Evolutionary conservation across 1,284 basidiomycete genomes (phyloP).

Genomic region (Golubevia pallescens): DNA sequence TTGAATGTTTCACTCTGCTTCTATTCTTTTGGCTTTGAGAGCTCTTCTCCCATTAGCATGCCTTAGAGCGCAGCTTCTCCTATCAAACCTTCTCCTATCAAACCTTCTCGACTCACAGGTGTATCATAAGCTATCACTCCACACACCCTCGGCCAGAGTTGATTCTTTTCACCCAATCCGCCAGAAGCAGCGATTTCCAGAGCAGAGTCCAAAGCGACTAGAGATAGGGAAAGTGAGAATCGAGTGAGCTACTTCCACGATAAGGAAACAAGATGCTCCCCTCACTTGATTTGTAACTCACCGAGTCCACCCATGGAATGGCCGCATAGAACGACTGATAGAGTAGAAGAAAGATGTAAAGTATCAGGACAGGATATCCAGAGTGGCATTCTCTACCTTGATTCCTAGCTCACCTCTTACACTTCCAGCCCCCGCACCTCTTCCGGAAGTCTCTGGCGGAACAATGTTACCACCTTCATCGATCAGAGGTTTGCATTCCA

Average conservation of each 20-base stretch:
- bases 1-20: no score
- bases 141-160: conserved; percentile 81
- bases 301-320: conserved; percentile 73
- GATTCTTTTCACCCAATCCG: conserved; percentile 71
- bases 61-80: no score
- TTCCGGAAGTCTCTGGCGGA: conserved; percentile 15
- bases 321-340: conserved; percentile 88
- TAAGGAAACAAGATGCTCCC: no score
- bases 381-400: no score
- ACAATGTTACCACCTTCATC: conserved; percentile 19
- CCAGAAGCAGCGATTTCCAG: conserved; percentile 73
- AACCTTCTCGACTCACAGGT: conserved; percentile 70
- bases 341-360: conserved; percentile 75
- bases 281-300: conserved; percentile 55
- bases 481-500: conserved; percentile 70
- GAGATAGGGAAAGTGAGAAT: conserved; percentile 17
- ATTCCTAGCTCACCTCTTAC: conserved; percentile 14
- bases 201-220: conserved; percentile 83
- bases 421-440: conserved; percentile 38
- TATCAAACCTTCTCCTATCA: no score
- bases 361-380: conserved; percentile 20
- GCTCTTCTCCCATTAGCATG: no score
- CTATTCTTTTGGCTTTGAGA: no score
- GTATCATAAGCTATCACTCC: conserved; percentile 88
- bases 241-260: no score